These are phyloP conservation scores for Monosporascus cannonballus DNA, from an alignment of 2,329 filamentous ascomycete genomes.

Conservation along the genomic window DNA sequence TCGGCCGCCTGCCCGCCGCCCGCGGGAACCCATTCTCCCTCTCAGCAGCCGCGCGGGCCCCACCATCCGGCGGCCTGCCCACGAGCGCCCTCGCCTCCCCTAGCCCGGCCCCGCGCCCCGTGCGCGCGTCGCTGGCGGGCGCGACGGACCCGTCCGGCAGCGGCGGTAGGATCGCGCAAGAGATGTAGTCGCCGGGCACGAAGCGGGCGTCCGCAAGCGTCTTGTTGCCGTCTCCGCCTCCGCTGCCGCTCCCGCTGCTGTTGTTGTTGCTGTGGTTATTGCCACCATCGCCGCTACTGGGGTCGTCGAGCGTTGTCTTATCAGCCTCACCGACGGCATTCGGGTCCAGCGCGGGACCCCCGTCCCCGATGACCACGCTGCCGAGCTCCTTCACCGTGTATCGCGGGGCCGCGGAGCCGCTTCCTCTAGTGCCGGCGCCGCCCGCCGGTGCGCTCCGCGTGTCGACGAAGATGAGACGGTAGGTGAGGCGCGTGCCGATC, in stretches of 20 bases:
- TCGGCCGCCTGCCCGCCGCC: constrained; percentile 31
- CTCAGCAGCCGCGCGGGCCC: constrained; percentile 21
- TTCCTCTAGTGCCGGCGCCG: constrained; percentile 3
- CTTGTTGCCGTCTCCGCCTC: constrained; percentile 58
- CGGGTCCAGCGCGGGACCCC: constrained; percentile 34
- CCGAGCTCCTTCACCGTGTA: constrained; percentile 79
- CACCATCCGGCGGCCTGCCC: constrained; percentile 14
- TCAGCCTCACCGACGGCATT: constrained; percentile 28
- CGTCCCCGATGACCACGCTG: constrained; percentile 68
- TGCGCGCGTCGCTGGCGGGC: constrained; percentile 47
- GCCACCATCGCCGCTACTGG: constrained; percentile 31
- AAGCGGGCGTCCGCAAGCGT: constrained; percentile 73
- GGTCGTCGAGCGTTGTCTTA: constrained; percentile 19
- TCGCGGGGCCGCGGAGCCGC: constrained; percentile 34
- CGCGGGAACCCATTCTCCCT: constrained; percentile 39
- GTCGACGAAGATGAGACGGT: constrained; percentile 81
- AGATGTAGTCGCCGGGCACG: constrained; percentile 83
- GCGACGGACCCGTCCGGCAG: constrained; percentile 68
- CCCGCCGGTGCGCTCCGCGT: constrained; percentile 30
- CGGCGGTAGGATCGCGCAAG: constrained; percentile 74
- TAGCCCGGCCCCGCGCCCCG: constrained; percentile 33
- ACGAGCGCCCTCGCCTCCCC: constrained; percentile 27
- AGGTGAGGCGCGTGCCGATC: constrained; percentile 78
- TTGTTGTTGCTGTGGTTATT: constrained; percentile 20
- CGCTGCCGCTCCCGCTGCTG: constrained; percentile 11